These are phyloP conservation scores for Usnea hakonensis DNA, from an alignment of 495 filamentous ascomycete species.

Conservation along the genomic window DNA sequence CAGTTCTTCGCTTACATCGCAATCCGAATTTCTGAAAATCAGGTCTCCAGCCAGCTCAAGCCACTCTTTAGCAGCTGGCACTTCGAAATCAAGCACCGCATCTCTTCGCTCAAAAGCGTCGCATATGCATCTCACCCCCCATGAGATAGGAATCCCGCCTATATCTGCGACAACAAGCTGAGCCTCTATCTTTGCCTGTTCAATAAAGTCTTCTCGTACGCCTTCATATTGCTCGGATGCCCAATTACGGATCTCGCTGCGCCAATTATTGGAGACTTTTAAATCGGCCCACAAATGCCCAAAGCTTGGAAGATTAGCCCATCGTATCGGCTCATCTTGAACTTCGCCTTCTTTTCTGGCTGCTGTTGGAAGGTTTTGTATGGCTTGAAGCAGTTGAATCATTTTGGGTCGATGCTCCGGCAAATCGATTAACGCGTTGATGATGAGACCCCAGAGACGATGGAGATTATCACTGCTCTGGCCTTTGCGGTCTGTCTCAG, in stretches of 20 bases:
- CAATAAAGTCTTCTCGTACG: background rate
- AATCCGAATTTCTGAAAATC: background rate
- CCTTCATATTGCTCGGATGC: background rate
- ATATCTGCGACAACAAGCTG: background rate
- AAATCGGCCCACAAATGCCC: background rate
- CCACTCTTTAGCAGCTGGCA: background rate
- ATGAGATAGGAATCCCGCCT: background rate
- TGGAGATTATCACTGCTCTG: too few species aligned
- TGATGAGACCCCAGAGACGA: too few species aligned
- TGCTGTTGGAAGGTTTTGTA: background rate
- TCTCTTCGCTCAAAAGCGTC: background rate
- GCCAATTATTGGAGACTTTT: background rate
- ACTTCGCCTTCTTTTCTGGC: background rate
- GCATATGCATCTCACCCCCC: background rate
- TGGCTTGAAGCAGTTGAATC: background rate
- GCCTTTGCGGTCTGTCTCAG: too few species aligned
- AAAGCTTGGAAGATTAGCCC: background rate
- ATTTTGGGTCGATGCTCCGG: background rate
- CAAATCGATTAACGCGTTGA: too few species aligned
- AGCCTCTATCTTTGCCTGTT: background rate
- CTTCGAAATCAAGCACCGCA: background rate
- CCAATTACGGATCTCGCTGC: background rate
- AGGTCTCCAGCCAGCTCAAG: background rate
- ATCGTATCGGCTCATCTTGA: background rate
- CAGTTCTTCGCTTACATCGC: background rate